Evolutionary conservation across 1,284 basidiomycete species (phyloP).

Genomic region (Cryptococcus neoformans): DNA sequence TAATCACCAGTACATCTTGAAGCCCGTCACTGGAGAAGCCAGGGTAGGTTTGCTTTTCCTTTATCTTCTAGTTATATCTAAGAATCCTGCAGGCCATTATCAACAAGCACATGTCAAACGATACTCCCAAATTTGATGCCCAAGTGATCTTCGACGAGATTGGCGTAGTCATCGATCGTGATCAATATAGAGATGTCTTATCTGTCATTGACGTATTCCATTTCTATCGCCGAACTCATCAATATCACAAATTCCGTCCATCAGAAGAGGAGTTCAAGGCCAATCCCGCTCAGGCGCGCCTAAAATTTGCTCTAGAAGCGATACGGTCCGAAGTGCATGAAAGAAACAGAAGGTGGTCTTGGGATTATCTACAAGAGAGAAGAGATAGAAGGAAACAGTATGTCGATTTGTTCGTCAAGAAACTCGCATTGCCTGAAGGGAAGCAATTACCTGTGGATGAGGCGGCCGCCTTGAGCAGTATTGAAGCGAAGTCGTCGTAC

Average conservation of each 20-base stretch:
- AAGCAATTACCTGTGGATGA: slow-evolving; percentile 60
- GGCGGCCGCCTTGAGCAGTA: slow-evolving; percentile 57
- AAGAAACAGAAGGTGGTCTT: slow-evolving; percentile 80
- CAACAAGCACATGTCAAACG: slow-evolving; percentile 70
- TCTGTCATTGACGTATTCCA: slow-evolving; percentile 97
- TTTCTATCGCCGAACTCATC: slow-evolving; percentile 83
- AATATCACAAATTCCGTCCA: slow-evolving; percentile 83
- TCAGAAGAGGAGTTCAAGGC: slow-evolving; percentile 59
- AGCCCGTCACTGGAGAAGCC: slow-evolving; percentile 94
- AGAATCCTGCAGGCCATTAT: slow-evolving; percentile 63
- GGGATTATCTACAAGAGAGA: slow-evolving; percentile 85
- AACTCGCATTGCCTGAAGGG: slow-evolving; percentile 52
- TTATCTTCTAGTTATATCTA: slow-evolving; percentile 10
- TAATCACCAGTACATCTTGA: slow-evolving; percentile 91
- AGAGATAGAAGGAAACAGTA: slow-evolving; percentile 81
- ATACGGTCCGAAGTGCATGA: slow-evolving; percentile 86
- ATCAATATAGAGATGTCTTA: slow-evolving; percentile 94
- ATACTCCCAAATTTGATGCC: slow-evolving; percentile 81
- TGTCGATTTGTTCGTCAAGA: slow-evolving; percentile 75
- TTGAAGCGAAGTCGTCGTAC: slow-evolving; percentile 84
- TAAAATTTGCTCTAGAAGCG: slow-evolving; percentile 77
- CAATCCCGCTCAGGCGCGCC: slow-evolving; percentile 68
- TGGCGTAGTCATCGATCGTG: slow-evolving; percentile 85
- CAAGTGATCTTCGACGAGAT: slow-evolving; percentile 93
- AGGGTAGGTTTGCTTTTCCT: slow-evolving; percentile 54